Percentiles rank a stretch among this genome's conserved stretches.
Conservation (phyloP, 2,329 filamentous ascomycete genomes). For the Dichotomopilus funicola region DNA sequence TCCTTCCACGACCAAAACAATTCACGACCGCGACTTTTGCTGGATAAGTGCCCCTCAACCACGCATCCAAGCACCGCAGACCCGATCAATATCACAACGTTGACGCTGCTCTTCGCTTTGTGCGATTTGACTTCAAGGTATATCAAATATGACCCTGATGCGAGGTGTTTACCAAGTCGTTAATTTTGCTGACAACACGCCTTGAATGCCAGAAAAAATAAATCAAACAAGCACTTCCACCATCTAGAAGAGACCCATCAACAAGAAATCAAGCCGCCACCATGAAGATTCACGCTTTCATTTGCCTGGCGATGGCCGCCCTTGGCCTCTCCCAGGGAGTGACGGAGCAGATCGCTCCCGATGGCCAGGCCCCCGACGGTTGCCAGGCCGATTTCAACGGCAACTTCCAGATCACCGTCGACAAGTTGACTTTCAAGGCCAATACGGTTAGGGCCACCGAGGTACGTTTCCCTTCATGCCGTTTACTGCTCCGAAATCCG, state of each 20-base stretch:
- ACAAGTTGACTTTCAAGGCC: constrained; percentile 32
- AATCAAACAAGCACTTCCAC: background rate
- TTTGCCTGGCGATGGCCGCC: constrained; percentile 37
- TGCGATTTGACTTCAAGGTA: no score
- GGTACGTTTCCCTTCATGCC: constrained; percentile 9
- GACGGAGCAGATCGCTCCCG: constrained; percentile 43
- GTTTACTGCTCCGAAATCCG: background rate
- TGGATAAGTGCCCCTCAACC: no score
- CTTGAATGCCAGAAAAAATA: background rate
- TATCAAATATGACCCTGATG: no score
- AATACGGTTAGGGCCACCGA: constrained; percentile 18
- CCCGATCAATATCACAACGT: no score
- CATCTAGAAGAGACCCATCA: background rate
- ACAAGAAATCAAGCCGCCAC: constrained; percentile 13
- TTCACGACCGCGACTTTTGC: no score
- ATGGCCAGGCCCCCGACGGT: constrained; percentile 41
- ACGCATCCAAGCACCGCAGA: no score
- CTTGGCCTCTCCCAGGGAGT: constrained; percentile 39
- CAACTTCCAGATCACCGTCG: constrained; percentile 53
- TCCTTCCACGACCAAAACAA: no score
- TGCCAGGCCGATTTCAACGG: constrained; percentile 47
- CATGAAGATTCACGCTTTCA: constrained; percentile 32
- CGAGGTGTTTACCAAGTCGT: no score
- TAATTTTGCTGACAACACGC: background rate
- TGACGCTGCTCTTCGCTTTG: no score